Evolutionary conservation across 495 filamentous ascomycete species (phyloP), one percentile per base, ranked within the genome.

Genomic region (Aspergillus egyptiacus): DNA sequence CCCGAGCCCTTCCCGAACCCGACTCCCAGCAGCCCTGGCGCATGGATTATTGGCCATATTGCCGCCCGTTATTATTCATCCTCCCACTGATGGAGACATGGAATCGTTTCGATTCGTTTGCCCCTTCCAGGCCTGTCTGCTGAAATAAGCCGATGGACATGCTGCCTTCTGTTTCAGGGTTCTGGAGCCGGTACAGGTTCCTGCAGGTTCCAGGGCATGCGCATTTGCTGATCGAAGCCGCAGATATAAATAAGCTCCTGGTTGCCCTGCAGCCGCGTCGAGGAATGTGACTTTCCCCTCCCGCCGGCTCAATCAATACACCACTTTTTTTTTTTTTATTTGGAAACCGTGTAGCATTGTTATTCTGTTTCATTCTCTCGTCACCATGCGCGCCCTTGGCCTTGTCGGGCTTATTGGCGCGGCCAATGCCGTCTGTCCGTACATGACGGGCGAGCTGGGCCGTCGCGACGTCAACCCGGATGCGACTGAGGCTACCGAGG

Each of bases 371-470:
- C 10, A n/a, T n/a, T 42, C 11, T 20, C 30, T 28, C 39, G 38
- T 38, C 43, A 54, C 13, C 31, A 70, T 72, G 69, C 63, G 60
- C 43, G 48, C 51, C 14, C 37, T 63, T 19, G 48, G 45, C 19
- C 54, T 72, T 24, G 34, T 63, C 14, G 51, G 68, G 60, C 62
- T 70, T 34, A 35, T 65, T 61, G 65, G 66, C 59, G 45, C 66
- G 39, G 63, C 66, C 62, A 61, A 63, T 65, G 71, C 69, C 11
- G 62, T 57, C 36, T 70, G 71, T 55, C 69, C 69, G 6, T 72
- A 69, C 36, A 68, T 70, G 69, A 62, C 59, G 10, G 66, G 62
- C 22, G 62, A 69, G 34, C 38, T 62, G 28, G 27, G 42, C 10
- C 58, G 58, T 50, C 66, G 68, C 14, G 63, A 61, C 24, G 37